These are phyloP conservation scores for Ophiocordyceps camponoti-rufipedis DNA, from an alignment of 2,329 filamentous ascomycete genomes.

Conservation along the genomic window DNA sequence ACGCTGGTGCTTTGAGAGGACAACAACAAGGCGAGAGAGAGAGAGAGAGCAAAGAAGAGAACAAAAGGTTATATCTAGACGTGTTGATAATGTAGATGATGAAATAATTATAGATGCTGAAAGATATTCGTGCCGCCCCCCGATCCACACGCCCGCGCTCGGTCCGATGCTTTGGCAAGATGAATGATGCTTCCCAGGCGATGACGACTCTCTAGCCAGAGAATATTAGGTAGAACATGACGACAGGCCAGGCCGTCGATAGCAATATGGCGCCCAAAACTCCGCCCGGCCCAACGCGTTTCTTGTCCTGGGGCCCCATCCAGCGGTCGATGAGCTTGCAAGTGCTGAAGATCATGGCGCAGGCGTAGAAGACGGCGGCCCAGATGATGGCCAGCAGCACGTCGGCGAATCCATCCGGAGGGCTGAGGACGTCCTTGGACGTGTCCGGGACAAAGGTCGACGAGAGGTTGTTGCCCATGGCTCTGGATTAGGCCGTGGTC, in stretches of 20 bases:
- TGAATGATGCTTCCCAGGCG: too few relatives aligned
- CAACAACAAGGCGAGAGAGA: not conserved
- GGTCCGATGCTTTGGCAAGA: not conserved
- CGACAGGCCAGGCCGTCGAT: conserved; percentile 17
- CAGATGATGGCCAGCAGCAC: conserved; percentile 17
- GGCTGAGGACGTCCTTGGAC: conserved; percentile 14
- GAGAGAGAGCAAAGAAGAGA: not conserved
- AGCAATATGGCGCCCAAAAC: conserved; percentile 14
- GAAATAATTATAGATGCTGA: not conserved
- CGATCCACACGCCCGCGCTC: not conserved
- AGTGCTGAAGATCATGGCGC: conserved; percentile 23
- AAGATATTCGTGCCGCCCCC: not conserved
- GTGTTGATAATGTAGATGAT: not conserved
- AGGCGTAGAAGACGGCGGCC: conserved; percentile 15
- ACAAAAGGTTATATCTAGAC: too few relatives aligned
- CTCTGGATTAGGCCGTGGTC: not conserved
- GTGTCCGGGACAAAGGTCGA: conserved; percentile 17
- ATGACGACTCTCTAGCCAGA: conserved; percentile 2
- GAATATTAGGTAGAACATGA: conserved; percentile 15
- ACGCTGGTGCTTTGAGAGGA: conserved; percentile 13
- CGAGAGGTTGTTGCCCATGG: conserved; percentile 24
- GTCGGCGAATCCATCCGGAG: conserved; percentile 11
- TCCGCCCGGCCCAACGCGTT: conserved; percentile 9
- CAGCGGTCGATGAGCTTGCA: conserved; percentile 23
- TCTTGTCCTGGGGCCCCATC: conserved; percentile 18